Evolutionary conservation across 805 yeast species (phyloP), one percentile per base, ranked within the genome.

Genomic region (Nakazawaea siamensis): DNA sequence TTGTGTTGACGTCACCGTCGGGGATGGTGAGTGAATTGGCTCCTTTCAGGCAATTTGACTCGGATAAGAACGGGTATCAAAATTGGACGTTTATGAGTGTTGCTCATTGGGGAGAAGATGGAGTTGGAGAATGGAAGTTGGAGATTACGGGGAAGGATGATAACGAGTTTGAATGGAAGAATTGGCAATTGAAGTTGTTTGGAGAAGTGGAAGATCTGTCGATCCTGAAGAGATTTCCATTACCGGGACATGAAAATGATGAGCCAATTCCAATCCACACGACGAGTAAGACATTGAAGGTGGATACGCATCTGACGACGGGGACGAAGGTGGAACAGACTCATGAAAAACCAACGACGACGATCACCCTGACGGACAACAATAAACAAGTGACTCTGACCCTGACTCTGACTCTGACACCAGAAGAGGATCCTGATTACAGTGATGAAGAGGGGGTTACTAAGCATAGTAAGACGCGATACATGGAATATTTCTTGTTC

Each of bases 11-110:
- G 6, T 81, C 95, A 3, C 98, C 98, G 4, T 48, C 55, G 21
- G 95, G 95, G 1, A 66, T 82, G 20, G 61, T 61, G 7, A 85
- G 95, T 14, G 71, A 75, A 29, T 65, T 92, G 41, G 96, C 92
- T 0, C 70, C 76, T 17, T 65, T 66, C 14, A 70, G 98, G 46
- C 58, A 58, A 5, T 45, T 57, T 14, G 98, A 92, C 55, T 43
- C 38, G 7, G 64, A 76, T 5, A 42, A 46, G 2, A 62, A 52
- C 1, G 95, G 95, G 0, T 81, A 85, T 44, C 47, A 52, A 4
- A 66, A 81, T 45, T 92, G 98, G 98, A 82, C 84, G 1, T 92
- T 92, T 51, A 85, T 88, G 85, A 73, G 90, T 9, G 97, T 92
- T n/a, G 97, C 95, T 1, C 97, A 92, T 54, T 92, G 97, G 97